A percentile compares a stretch with the other conserved stretches of the same genome.
These are phyloP conservation scores for Mycosphaerelloides madeirae DNA, from an alignment of 2,329 filamentous ascomycete genomes.

Conservation along the genomic window DNA sequence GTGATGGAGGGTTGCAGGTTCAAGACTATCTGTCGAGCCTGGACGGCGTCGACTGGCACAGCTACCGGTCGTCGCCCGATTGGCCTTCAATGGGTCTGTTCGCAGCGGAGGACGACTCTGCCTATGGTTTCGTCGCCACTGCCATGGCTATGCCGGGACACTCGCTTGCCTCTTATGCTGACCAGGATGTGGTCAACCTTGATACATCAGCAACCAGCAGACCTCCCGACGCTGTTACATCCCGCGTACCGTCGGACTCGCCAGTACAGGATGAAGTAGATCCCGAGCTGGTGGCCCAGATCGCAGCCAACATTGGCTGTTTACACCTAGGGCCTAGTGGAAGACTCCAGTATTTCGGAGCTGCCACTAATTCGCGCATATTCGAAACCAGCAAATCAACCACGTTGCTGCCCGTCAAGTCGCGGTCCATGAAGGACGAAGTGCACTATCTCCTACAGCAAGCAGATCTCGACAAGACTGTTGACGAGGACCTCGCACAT, in stretches of 20 bases:
- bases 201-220: neutral
- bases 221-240: neutral
- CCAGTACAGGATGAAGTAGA: slow-evolving; percentile 18
- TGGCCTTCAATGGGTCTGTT: slow-evolving; percentile 11
- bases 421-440: slow-evolving; percentile 25
- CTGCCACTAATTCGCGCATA: slow-evolving; percentile 32
- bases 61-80: slow-evolving; percentile 10
- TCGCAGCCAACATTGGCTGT: slow-evolving; percentile 42
- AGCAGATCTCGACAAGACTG: slow-evolving; percentile 38
- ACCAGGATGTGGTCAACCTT: neutral
- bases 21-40: neutral
- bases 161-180: slow-evolving; percentile 2
- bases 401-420: neutral
- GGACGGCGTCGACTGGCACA: slow-evolving; percentile 2
- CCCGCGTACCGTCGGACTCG: neutral
- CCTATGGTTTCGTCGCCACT: neutral
- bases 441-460: slow-evolving; percentile 32
- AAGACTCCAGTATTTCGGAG: slow-evolving; percentile 42
- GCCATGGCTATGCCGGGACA: neutral
- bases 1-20: slow-evolving; percentile 3
- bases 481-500: slow-evolving; percentile 39
- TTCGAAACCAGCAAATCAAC: neutral
- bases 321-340: slow-evolving; percentile 42
- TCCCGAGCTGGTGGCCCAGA: slow-evolving; percentile 40
- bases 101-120: neutral